phyloP scores from a whole-genome alignment of 176 grass and related monocot species.

The Calamus simplicifolius region DNA sequence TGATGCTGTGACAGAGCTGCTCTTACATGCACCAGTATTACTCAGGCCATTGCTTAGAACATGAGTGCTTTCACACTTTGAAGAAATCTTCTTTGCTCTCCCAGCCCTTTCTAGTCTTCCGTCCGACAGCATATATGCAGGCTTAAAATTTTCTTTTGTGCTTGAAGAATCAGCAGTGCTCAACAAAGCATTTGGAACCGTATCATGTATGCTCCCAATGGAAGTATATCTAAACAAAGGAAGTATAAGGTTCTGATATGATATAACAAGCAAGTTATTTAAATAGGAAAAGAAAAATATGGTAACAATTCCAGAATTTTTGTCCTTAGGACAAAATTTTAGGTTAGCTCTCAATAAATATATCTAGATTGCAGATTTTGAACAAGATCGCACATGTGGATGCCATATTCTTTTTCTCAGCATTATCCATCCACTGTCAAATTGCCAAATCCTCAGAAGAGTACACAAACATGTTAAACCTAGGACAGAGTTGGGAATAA shows the following conservation, averaged over 20 bases:
- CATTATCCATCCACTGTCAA: no score
- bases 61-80: constrained; percentile 33
- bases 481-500: no score
- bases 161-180: constrained; percentile 41
- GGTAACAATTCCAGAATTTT: no score
- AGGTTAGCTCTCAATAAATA: no score
- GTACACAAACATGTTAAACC: no score
- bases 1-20: constrained; percentile 46
- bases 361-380: no score
- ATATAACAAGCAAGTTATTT: no score
- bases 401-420: no score
- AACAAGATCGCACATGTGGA: no score
- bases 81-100: constrained; percentile 62
- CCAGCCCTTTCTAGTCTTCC: constrained; percentile 98
- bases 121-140: constrained; percentile 95
- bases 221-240: constrained; percentile 82
- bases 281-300: no score
- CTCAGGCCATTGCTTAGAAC: constrained; percentile 48
- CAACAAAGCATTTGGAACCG: constrained; percentile 91
- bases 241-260: neutral
- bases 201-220: constrained; percentile 97
- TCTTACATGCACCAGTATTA: constrained; percentile 22
- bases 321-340: no score
- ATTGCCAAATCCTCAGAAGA: no score
- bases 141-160: constrained; percentile 66